Evolutionary conservation across 2,329 filamentous ascomycete species (phyloP).

Genomic region (Hypoxylon sp.): DNA sequence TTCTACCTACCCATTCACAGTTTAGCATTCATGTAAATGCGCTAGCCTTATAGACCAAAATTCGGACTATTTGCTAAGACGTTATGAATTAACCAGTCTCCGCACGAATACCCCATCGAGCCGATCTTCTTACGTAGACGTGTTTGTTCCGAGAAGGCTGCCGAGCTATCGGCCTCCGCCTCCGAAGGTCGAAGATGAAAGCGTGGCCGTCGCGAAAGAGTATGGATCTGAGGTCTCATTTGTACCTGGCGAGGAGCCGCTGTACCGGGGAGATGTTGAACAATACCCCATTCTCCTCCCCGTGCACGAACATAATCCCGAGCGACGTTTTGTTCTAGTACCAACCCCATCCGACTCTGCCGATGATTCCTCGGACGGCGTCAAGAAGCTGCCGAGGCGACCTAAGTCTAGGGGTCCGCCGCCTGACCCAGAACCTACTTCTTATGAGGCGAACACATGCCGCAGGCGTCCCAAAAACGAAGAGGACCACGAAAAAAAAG

Average conservation of each 20-base stretch:
- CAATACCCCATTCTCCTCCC: constrained; percentile 76
- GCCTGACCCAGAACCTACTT: constrained; percentile 40
- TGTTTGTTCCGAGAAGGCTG: constrained; percentile 38
- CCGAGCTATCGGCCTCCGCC: constrained; percentile 64
- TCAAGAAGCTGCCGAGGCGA: constrained; percentile 35
- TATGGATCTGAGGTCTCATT: constrained; percentile 55
- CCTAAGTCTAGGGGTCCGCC: constrained; percentile 37
- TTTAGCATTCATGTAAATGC: constrained; percentile 11
- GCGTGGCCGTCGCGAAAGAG: constrained; percentile 71
- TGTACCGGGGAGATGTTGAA: constrained; percentile 72
- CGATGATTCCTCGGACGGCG: constrained; percentile 41
- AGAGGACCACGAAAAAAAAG: constrained; percentile 42
- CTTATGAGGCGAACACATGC: constrained; percentile 58
- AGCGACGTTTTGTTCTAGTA: constrained; percentile 74
- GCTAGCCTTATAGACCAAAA: constrained; percentile 5
- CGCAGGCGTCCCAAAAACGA: constrained; percentile 54
- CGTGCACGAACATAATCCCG: constrained; percentile 68
- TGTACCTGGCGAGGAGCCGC: constrained; percentile 64
- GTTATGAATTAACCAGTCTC: constrained; percentile 34
- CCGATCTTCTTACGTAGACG: constrained; percentile 42
- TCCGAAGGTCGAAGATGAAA: constrained; percentile 78
- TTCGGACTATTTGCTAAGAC: constrained; percentile 36
- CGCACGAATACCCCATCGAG: constrained; percentile 31
- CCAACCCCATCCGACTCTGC: constrained; percentile 52
- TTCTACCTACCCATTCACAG: constrained; percentile 21